Base-by-base conservation (phyloP, 1,139 yeast genomes). In the Pneumocystis canis region DNA sequence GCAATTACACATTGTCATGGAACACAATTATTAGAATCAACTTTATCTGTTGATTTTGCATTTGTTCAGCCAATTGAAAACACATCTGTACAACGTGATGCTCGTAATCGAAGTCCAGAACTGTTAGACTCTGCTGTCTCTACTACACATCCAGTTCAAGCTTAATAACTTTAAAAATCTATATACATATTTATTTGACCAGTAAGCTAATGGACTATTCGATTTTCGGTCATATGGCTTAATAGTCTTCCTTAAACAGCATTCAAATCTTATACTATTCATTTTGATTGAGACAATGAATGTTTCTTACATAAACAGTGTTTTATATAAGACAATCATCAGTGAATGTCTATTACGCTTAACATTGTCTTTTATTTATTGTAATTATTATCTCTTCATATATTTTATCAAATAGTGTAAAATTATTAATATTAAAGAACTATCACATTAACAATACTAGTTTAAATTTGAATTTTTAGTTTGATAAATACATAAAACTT, bases 381-480 rank as follows among this genome's bases (percentile, higher is more conserved):
- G 80, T 82, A 73, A 85, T 14, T 32, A 61, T 54, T 62, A 67
- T 64, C 64, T 68, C 65, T 56, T 65, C 82, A 75, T 87, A 88
- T 63, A 84, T 90, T 65, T 77, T 77, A 76, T 88, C 88, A 78
- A 88, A 85, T 68, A 60, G 31, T 57, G 61, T 63, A 70, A 88
- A 88, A 72, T 84, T 82, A 68, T 78, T 77, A 84, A 88, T 88
- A 73, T 87, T 83, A 73, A 88, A 87, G 87, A 66, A 87, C 80
- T 73, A 84, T 87, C 70, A 85, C 86, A 77, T 88, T 88, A 71
- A 86, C 90, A 69, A 87, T 80, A 37, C 72, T 82, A 84, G 66
- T 84, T 83, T 72, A 87, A 79, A 39, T 85, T 80, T 33, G 94
- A 85, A 75, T 85, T 84, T 67, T 89, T 82, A 65, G 88, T 94